Evolutionary conservation across 2,329 filamentous ascomycete species (phyloP).

Genomic region (Mollisiaceae sp.): DNA sequence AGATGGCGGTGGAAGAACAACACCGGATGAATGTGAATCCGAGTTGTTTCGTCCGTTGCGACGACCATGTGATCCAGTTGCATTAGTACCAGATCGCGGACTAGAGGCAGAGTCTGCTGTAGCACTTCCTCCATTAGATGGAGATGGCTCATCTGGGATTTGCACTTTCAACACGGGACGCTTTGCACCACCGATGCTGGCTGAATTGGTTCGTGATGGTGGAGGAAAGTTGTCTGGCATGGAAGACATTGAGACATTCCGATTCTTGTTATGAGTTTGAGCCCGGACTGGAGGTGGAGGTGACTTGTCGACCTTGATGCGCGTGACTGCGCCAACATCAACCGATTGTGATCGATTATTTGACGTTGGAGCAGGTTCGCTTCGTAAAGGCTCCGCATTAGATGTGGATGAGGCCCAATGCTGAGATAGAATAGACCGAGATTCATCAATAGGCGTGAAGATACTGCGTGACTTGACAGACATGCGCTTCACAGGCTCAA

Average conservation of each 20-base stretch:
- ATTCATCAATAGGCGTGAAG: slow-evolving; percentile 96
- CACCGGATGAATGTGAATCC: slow-evolving; percentile 66
- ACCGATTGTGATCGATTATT: slow-evolving; percentile 67
- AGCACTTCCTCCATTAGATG: slow-evolving; percentile 74
- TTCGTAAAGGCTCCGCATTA: slow-evolving; percentile 42
- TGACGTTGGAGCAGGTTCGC: slow-evolving; percentile 42
- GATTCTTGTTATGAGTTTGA: slow-evolving; percentile 51
- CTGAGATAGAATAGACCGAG: slow-evolving; percentile 83
- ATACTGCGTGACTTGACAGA: slow-evolving; percentile 72
- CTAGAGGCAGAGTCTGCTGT: slow-evolving; percentile 72
- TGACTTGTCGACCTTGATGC: slow-evolving; percentile 58
- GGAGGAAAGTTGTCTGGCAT: slow-evolving; percentile 72
- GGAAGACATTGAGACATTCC: slow-evolving; percentile 60
- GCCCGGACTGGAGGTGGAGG: slow-evolving; percentile 55
- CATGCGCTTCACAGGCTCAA: slow-evolving; percentile 55
- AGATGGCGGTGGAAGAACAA: slow-evolving; percentile 90
- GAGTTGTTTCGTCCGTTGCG: slow-evolving; percentile 36
- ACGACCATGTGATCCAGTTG: slow-evolving; percentile 32
- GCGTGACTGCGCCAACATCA: slow-evolving; percentile 62
- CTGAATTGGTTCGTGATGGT: slow-evolving; percentile 78
- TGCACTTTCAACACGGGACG: slow-evolving; percentile 89
- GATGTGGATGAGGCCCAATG: slow-evolving; percentile 73
- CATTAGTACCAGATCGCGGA: slow-evolving; percentile 39
- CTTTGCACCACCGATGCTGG: slow-evolving; percentile 68
- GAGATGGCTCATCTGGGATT: slow-evolving; percentile 89